Evolutionary conservation across 805 yeast species (phyloP).

Genomic region (Wickerhamiella slavikovae): DNA sequence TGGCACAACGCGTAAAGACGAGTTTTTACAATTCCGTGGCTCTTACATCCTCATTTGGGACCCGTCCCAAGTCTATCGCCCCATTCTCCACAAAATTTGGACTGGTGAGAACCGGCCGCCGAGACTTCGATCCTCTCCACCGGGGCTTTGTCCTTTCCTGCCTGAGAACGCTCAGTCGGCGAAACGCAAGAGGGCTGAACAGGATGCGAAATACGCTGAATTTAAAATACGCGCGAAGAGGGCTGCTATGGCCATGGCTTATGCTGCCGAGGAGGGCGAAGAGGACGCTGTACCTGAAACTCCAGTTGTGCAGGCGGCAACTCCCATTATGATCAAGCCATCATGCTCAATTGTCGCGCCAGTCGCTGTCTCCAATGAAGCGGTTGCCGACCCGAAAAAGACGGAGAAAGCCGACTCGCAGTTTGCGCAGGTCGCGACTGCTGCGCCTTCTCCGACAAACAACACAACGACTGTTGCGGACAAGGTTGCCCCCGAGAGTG

Average conservation of each 20-base stretch:
- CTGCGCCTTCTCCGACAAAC: too few relatives aligned
- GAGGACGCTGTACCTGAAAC: too few relatives aligned
- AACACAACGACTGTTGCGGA: too few relatives aligned
- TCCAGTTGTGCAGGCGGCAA: too few relatives aligned
- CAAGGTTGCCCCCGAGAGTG: too few relatives aligned
- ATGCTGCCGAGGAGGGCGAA: too few relatives aligned
- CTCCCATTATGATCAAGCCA: too few relatives aligned
- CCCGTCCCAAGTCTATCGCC: constrained; percentile 53
- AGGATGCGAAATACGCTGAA: background rate
- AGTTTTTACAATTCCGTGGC: constrained; percentile 59
- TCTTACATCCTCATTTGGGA: constrained; percentile 67
- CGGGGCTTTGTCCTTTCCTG: constrained; percentile 73
- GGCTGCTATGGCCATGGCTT: background rate
- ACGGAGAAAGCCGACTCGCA: too few relatives aligned
- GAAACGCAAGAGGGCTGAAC: background rate
- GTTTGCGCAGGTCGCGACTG: too few relatives aligned
- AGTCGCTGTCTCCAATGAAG: too few relatives aligned
- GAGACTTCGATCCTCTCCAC: constrained; percentile 34
- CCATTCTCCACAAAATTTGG: constrained; percentile 76
- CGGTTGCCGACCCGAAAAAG: too few relatives aligned
- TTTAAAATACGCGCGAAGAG: constrained; percentile 1
- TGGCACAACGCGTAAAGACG: constrained; percentile 67
- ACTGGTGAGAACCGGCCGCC: constrained; percentile 35
- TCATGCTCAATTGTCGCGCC: too few relatives aligned
- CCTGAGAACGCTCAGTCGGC: constrained; percentile 10